Evolutionary conservation across 2,329 filamentous ascomycete species (phyloP).

Genomic region (Talaromyces sp.): DNA sequence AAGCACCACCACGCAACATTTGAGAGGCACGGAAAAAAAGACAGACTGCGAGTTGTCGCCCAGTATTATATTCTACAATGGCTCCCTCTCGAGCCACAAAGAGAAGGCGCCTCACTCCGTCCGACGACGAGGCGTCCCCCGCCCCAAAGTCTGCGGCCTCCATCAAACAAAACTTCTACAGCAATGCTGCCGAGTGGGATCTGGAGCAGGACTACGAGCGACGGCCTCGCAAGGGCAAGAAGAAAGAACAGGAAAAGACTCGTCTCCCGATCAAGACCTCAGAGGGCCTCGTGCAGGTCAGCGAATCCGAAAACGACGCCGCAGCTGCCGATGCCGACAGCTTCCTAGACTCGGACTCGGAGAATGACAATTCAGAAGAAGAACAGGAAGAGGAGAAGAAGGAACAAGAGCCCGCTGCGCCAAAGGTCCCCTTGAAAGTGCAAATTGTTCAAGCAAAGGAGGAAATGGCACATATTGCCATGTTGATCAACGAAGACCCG

Average conservation of each 20-base stretch:
- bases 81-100: constrained; percentile 43
- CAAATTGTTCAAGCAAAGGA: constrained; percentile 86
- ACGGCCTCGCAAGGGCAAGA: constrained; percentile 67
- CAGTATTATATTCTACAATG: constrained; percentile 30
- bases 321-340: constrained; percentile 53
- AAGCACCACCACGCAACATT: background rate
- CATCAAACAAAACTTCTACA: constrained; percentile 55
- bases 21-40: background rate
- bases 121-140: constrained; percentile 29
- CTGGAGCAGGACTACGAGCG: constrained; percentile 88
- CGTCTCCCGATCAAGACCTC: constrained; percentile 81
- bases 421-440: constrained; percentile 65
- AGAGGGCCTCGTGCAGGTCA: constrained; percentile 62
- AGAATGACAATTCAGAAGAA: constrained; percentile 39
- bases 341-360: constrained; percentile 53
- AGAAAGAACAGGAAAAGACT: constrained; percentile 66
- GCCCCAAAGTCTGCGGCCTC: constrained; percentile 20
- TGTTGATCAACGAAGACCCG: constrained; percentile 79
- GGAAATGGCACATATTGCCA: constrained; percentile 78
- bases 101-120: constrained; percentile 46
- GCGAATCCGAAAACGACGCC: constrained; percentile 38
- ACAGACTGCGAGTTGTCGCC: background rate
- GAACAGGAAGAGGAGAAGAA: constrained; percentile 34
- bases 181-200: constrained; percentile 75
- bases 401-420: constrained; percentile 46